Evolutionary conservation across 768 basidiomycete genomes (phyloP).

Genomic region (Tylopilus subfusipes): DNA sequence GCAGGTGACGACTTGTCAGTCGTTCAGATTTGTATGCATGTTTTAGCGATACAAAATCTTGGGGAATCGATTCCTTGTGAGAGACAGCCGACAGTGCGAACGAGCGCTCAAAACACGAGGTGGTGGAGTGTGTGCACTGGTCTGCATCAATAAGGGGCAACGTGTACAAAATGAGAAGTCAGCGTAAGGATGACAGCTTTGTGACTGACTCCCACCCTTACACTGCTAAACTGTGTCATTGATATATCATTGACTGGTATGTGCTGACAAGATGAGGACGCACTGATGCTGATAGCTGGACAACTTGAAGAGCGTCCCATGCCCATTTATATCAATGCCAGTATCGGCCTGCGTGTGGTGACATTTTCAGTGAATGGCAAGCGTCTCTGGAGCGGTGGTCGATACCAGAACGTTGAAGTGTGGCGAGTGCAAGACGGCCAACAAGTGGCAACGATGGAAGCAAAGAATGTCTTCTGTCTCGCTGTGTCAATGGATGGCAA

Average conservation of each 20-base stretch:
- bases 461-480: neutral
- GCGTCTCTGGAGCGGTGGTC: neutral
- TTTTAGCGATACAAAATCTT: no score
- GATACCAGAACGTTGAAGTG: neutral
- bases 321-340: neutral
- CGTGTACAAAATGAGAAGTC: no score
- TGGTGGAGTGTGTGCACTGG: no score
- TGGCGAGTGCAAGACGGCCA: neutral
- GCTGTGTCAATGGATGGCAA: neutral
- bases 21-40: no score
- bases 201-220: neutral
- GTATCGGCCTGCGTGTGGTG: neutral
- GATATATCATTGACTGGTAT: neutral
- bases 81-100: no score
- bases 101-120: no score
- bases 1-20: no score
- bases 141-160: no score
- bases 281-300: neutral
- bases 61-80: no score
- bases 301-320: neutral
- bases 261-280: neutral
- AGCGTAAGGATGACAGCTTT: no score
- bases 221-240: no score
- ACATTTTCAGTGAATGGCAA: neutral
- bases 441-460: neutral